Evolutionary conservation across 2,329 filamentous ascomycete genomes (phyloP), one percentile per base, ranked within the genome.

Genomic region (Xylaria sp.): DNA sequence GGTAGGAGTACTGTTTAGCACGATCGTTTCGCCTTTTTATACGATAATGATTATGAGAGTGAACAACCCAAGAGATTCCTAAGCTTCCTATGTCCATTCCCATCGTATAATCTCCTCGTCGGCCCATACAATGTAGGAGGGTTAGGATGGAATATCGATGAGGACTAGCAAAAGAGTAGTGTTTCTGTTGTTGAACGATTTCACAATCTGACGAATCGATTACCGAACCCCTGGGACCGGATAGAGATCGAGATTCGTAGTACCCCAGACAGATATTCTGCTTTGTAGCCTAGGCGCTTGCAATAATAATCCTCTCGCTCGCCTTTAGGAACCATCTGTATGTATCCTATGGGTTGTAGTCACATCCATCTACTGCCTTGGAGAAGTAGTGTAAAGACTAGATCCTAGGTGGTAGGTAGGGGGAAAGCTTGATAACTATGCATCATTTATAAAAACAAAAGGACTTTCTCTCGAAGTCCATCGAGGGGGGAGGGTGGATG

Each of bases 11-110:
- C 30, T 7, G 30, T 45, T 55, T 47, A 30, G 39, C 30, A 55
- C 11, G 2, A 45, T 27, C 11, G 9, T 32, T 24, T 61, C 24
- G 50, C 24, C 9, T 50, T 12, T 47, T 39, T 21, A 67, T n/a
- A 32, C 45, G 36, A 24, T 66, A 55, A 63, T 55, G 47, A 59
- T 48, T 58, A 64, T 55, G 51, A 54, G 39, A 50, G 17, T 36
- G 4, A 36, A 27, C 17, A 55, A 11, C 19, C 7, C 21, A 2
- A 6, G 5, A 11, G 11, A 2, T 51, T 12, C 8, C 34, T 27
- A 19, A 11, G 30, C 3, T n/a, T 12, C 7, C 3, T 50, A 2
- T 36, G 11, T 6, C 7, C 8, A 11, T 36, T 11, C 34, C 34
- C 6, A 6, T 36, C 34, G 2, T 11, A 7, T 36, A 36, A 36